A percentile compares a stretch with the other conserved stretches of the same genome.
phyloP scores from a whole-genome alignment of 208 protist species.

The Crithidia expoeki region DNA sequence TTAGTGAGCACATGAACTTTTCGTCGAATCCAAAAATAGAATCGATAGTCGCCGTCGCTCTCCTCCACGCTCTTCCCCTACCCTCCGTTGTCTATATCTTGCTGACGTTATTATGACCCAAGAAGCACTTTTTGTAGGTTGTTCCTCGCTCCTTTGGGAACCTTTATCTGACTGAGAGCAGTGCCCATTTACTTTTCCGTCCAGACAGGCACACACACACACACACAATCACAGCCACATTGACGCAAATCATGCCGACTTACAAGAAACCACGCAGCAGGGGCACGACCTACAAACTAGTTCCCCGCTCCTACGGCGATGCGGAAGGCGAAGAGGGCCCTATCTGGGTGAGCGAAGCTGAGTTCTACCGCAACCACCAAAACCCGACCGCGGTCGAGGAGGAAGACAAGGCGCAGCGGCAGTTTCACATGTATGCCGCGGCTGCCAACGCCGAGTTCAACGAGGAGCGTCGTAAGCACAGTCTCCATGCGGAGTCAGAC shows the following conservation, averaged over 20 bases:
- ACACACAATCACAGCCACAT: too few species aligned
- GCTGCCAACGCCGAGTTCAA: slow-evolving; percentile 32
- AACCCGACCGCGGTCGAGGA: slow-evolving; percentile 22
- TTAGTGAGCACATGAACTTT: too few species aligned
- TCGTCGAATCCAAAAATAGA: too few species aligned
- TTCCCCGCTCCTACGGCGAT: slow-evolving; percentile 72
- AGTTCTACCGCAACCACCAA: slow-evolving; percentile 55
- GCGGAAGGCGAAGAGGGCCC: slow-evolving; percentile 32
- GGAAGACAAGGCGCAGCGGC: slow-evolving; percentile 18
- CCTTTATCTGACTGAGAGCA: too few species aligned
- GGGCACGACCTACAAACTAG: slow-evolving; percentile 71
- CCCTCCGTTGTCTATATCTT: too few species aligned
- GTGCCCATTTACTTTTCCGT: too few species aligned
- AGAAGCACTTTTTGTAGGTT: too few species aligned
- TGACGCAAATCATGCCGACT: slow-evolving; percentile 47
- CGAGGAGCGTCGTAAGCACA: slow-evolving; percentile 7
- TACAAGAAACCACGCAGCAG: slow-evolving; percentile 46
- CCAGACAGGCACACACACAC: too few species aligned
- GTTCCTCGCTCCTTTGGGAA: too few species aligned
- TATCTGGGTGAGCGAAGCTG: slow-evolving; percentile 65
- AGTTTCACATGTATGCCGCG: slow-evolving; percentile 33
- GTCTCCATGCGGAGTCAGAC: not conserved
- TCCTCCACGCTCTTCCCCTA: too few species aligned
- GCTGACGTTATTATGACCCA: too few species aligned
- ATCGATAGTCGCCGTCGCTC: too few species aligned